phyloP scores from a whole-genome alignment of 1,284 basidiomycete species.

The Amylostereum areolatum region DNA sequence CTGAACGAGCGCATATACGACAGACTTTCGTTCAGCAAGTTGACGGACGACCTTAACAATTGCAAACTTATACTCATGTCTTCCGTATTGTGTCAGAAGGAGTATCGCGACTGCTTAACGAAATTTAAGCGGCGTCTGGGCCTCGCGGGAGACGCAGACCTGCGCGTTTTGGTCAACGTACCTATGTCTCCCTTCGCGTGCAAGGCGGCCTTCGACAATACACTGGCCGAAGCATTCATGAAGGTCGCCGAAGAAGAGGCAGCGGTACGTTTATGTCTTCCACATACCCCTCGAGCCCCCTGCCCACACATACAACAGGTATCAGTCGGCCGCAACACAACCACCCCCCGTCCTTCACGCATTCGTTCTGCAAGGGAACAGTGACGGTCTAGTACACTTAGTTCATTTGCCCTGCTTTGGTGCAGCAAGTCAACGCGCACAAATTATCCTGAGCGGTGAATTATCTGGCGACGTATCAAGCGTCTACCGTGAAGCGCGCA shows the following conservation, averaged over 20 bases:
- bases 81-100: slow-evolving; percentile 25
- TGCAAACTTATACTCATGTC: slow-evolving; percentile 31
- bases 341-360: slow-evolving; percentile 25
- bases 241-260: slow-evolving; percentile 29
- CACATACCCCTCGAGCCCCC: too few species aligned
- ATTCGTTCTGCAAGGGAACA: slow-evolving; percentile 36
- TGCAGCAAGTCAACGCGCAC: slow-evolving; percentile 30
- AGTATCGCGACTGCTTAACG: slow-evolving; percentile 27
- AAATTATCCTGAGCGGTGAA: slow-evolving; percentile 31
- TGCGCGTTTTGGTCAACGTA: slow-evolving; percentile 34
- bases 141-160: slow-evolving; percentile 27
- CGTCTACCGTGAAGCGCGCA: slow-evolving; percentile 15
- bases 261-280: slow-evolving; percentile 18
- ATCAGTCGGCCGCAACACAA: slow-evolving; percentile 23
- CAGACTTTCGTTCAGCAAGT: slow-evolving; percentile 27
- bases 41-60: slow-evolving; percentile 20
- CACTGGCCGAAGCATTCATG: slow-evolving; percentile 29
- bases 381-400: slow-evolving; percentile 28
- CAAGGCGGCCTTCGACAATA: slow-evolving; percentile 23
- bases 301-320: too few species aligned
- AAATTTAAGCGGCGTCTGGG: slow-evolving; percentile 32
- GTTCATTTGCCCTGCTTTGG: slow-evolving; percentile 33
- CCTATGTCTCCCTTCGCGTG: slow-evolving; percentile 40
- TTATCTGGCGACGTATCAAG: slow-evolving; percentile 17
- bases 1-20: slow-evolving; percentile 37